These are phyloP conservation scores for Symbiodinium pilosum DNA, from an alignment of 73 alveolate species.

Conservation along the genomic window DNA sequence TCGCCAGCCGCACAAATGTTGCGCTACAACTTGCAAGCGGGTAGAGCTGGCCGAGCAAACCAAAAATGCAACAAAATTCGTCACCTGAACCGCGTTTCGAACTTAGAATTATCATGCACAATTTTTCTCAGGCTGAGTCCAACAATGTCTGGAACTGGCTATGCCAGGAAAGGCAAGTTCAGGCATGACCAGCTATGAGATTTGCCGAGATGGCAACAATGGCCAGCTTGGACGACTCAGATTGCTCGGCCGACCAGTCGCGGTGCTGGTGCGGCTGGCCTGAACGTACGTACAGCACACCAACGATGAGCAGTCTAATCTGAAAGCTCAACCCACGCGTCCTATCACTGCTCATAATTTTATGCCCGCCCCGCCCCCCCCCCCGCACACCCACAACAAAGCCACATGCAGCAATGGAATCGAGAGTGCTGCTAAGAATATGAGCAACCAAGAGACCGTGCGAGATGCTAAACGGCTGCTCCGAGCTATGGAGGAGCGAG, in stretches of 20 bases:
- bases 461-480: conserved; percentile 46
- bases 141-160: too few relatives aligned
- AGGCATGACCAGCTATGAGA: background rate
- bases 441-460: background rate
- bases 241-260: background rate
- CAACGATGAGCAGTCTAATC: background rate
- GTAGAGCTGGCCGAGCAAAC: too few relatives aligned
- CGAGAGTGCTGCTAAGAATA: background rate
- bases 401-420: background rate
- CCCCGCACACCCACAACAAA: background rate
- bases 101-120: too few relatives aligned
- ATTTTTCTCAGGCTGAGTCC: background rate
- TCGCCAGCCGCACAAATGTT: too few relatives aligned
- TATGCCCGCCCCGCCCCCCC: conserved; percentile 7
- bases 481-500: conserved; percentile 62
- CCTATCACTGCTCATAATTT: background rate
- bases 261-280: conserved; percentile 18
- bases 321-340: background rate
- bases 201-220: background rate
- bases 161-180: too few relatives aligned
- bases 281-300: background rate
- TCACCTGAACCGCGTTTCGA: too few relatives aligned
- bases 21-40: too few relatives aligned
- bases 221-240: background rate
- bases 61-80: too few relatives aligned